Evolutionary conservation across 768 basidiomycete species (phyloP).

Genomic region (Coprinellus aureogranulatus): DNA sequence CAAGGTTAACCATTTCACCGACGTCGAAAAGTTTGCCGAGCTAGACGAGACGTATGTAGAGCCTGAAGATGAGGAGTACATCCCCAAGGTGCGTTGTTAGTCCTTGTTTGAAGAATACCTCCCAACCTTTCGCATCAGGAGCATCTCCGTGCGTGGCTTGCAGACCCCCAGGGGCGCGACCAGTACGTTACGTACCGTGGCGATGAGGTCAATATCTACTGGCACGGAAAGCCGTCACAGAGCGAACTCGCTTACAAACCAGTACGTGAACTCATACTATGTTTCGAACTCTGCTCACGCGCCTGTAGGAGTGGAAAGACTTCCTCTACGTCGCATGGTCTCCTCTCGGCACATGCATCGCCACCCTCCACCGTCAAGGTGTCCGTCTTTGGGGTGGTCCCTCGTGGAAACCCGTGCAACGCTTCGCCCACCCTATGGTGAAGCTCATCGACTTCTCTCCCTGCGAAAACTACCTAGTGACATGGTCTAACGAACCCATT

Average conservation of each 20-base stretch:
- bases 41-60: conserved; percentile 79
- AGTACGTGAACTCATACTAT: conserved; percentile 45
- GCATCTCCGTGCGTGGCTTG: conserved; percentile 93
- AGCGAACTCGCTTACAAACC: conserved; percentile 78
- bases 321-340: conserved; percentile 95
- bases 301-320: conserved; percentile 85
- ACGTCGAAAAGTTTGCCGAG: conserved; percentile 79
- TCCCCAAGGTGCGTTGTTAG: conserved; percentile 54
- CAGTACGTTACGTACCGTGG: conserved; percentile 94
- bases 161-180: conserved; percentile 88
- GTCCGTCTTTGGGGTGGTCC: conserved; percentile 94
- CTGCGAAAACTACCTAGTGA: conserved; percentile 93
- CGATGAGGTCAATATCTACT: conserved; percentile 85
- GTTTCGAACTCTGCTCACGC: conserved; percentile 9
- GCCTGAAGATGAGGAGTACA: conserved; percentile 70
- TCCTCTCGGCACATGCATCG: conserved; percentile 90
- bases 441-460: conserved; percentile 97
- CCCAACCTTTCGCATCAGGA: conserved; percentile 55
- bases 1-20: conserved; percentile 81
- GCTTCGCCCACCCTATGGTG: conserved; percentile 93
- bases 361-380: conserved; percentile 92
- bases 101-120: neutral
- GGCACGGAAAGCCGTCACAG: conserved; percentile 90
- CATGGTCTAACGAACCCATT: conserved; percentile 95
- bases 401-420: conserved; percentile 83